Conservation (phyloP, 2,329 filamentous ascomycete genomes). For the Xylaria multiplex region DNA sequence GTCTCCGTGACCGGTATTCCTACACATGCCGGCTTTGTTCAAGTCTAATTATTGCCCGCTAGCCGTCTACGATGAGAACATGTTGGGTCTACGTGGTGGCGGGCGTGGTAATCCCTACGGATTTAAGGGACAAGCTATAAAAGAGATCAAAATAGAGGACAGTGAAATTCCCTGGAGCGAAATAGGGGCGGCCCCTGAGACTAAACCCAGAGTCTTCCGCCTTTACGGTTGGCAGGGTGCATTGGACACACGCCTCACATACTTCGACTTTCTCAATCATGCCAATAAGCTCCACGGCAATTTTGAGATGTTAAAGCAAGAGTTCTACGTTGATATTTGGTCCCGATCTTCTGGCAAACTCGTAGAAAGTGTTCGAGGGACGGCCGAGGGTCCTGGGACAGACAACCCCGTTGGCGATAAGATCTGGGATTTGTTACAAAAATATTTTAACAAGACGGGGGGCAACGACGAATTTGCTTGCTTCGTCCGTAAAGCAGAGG, state of each 20-base stretch:
- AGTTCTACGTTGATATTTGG: slow-evolving; percentile 40
- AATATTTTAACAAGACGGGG: slow-evolving; percentile 23
- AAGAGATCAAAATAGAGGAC: slow-evolving; percentile 12
- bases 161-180: slow-evolving; percentile 23
- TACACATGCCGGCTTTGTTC: not conserved
- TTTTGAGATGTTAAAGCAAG: slow-evolving; percentile 24
- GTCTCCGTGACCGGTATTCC: not conserved
- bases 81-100: slow-evolving; percentile 36
- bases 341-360: not conserved
- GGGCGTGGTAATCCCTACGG: not conserved
- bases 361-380: slow-evolving; percentile 27
- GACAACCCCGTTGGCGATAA: slow-evolving; percentile 12
- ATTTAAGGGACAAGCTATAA: not conserved
- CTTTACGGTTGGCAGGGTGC: slow-evolving; percentile 38
- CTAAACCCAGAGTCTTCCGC: not conserved
- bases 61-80: slow-evolving; percentile 9
- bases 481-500: slow-evolving; percentile 39
- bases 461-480: slow-evolving; percentile 1
- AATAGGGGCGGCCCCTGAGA: not conserved
- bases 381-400: slow-evolving; percentile 12
- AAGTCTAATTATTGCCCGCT: slow-evolving; percentile 14
- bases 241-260: not conserved
- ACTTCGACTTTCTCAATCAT: slow-evolving; percentile 28
- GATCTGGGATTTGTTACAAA: slow-evolving; percentile 25
- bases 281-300: slow-evolving; percentile 38